Evolutionary conservation across 2,329 filamentous ascomycete genomes (phyloP).

Genomic region (Cadophora malorum): DNA sequence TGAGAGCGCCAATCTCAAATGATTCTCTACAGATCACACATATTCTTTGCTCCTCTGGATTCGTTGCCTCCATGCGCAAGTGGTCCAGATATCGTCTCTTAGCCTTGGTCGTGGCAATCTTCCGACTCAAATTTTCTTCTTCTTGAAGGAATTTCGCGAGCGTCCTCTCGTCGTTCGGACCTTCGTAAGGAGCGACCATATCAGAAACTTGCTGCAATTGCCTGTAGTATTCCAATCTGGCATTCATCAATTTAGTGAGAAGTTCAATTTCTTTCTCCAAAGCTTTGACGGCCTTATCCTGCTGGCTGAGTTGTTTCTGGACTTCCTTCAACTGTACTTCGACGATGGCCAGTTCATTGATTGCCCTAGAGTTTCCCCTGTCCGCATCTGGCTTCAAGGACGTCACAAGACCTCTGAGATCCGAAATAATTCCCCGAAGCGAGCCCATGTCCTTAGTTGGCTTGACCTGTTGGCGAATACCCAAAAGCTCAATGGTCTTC

Average conservation of each 20-base stretch:
- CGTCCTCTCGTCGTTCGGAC: slow-evolving; percentile 45
- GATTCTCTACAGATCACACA: slow-evolving; percentile 85
- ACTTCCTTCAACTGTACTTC: slow-evolving; percentile 66
- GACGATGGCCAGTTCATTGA: slow-evolving; percentile 69
- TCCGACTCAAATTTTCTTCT: slow-evolving; percentile 60
- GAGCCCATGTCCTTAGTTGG: slow-evolving; percentile 62
- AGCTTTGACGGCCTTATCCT: slow-evolving; percentile 55
- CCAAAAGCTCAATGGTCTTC: slow-evolving; percentile 59
- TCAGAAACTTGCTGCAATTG: slow-evolving; percentile 93
- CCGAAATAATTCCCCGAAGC: slow-evolving; percentile 72
- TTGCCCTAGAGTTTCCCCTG: slow-evolving; percentile 60
- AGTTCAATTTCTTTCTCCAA: slow-evolving; percentile 76
- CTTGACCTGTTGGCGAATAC: slow-evolving; percentile 54
- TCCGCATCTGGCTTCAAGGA: slow-evolving; percentile 64
- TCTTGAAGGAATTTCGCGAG: slow-evolving; percentile 60
- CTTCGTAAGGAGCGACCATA: slow-evolving; percentile 77
- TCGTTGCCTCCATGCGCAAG: slow-evolving; percentile 49
- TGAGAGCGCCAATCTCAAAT: slow-evolving; percentile 82
- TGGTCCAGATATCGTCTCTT: slow-evolving; percentile 75
- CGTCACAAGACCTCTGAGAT: slow-evolving; percentile 68
- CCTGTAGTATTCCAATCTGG: slow-evolving; percentile 85
- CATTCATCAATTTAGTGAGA: slow-evolving; percentile 82
- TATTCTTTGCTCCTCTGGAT: slow-evolving; percentile 66
- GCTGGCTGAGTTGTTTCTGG: slow-evolving; percentile 58
- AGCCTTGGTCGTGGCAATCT: slow-evolving; percentile 67